phyloP scores from a whole-genome alignment of 2,329 filamentous ascomycete species.

The Aureobasidium musti region DNA sequence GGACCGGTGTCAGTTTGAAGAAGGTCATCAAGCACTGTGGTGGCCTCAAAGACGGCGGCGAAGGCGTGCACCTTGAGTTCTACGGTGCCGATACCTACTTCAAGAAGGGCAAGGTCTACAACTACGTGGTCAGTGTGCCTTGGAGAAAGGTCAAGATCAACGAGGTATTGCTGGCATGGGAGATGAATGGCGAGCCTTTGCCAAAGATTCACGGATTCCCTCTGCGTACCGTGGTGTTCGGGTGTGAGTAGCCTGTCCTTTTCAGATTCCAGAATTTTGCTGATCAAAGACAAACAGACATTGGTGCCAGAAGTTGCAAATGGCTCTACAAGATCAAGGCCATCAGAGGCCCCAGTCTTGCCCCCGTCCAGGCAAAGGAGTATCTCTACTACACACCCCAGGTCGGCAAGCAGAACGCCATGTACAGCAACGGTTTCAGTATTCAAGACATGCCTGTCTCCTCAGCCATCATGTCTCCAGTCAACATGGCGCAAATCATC shows the following conservation, averaged over 20 bases:
- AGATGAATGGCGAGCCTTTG: slow-evolving; percentile 68
- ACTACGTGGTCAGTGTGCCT: slow-evolving; percentile 68
- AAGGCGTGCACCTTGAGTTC: slow-evolving; percentile 62
- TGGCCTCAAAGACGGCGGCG: slow-evolving; percentile 56
- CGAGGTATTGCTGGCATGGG: slow-evolving; percentile 68
- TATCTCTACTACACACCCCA: slow-evolving; percentile 71
- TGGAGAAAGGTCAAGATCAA: slow-evolving; percentile 67
- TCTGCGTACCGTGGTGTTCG: slow-evolving; percentile 61
- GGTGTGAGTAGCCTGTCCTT: slow-evolving; percentile 25
- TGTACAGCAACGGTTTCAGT: slow-evolving; percentile 61
- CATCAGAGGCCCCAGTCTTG: slow-evolving; percentile 57
- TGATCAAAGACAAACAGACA: slow-evolving; percentile 49
- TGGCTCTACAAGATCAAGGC: slow-evolving; percentile 65
- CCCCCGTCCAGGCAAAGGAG: slow-evolving; percentile 65
- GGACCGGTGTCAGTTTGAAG: slow-evolving; percentile 65
- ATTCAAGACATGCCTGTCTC: slow-evolving; percentile 74
- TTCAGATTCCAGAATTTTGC: no score
- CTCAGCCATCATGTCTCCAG: slow-evolving; percentile 65
- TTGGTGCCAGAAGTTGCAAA: slow-evolving; percentile 65
- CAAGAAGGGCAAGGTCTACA: slow-evolving; percentile 65
- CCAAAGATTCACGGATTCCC: slow-evolving; percentile 68
- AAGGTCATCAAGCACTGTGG: slow-evolving; percentile 71
- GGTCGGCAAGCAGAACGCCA: slow-evolving; percentile 66
- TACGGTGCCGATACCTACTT: slow-evolving; percentile 73
- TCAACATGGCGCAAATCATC: slow-evolving; percentile 61